These are phyloP conservation scores for Trichoderma virens DNA, from an alignment of 495 filamentous ascomycete species.

Conservation along the genomic window DNA sequence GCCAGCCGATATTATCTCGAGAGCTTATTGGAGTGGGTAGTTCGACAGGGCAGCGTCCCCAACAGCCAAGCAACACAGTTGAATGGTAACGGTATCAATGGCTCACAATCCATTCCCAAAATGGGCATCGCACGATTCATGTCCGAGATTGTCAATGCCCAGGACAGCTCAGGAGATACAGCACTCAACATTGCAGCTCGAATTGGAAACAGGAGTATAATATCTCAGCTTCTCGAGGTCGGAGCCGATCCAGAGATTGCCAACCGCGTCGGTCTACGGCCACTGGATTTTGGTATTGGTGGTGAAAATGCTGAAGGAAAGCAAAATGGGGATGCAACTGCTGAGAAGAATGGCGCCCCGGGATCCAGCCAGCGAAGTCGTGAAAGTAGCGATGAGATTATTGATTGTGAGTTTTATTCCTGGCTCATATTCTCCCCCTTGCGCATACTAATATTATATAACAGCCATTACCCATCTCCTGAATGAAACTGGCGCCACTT, in stretches of 20 bases:
- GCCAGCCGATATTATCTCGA: constrained; percentile 91
- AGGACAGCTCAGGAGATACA: constrained; percentile 87
- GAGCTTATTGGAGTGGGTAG: constrained; percentile 85
- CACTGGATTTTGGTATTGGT: constrained; percentile 87
- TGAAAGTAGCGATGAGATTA: constrained; percentile 60
- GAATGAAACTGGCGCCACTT: constrained; percentile 60
- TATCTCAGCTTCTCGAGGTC: constrained; percentile 87
- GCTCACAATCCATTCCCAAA: constrained; percentile 40
- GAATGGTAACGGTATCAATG: constrained; percentile 19
- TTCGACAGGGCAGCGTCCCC: constrained; percentile 65
- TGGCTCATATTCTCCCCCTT: neutral
- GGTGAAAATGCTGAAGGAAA: constrained; percentile 35
- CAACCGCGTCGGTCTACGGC: constrained; percentile 78
- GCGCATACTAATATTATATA: constrained; percentile 18
- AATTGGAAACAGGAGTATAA: constrained; percentile 82
- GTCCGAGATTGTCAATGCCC: constrained; percentile 88
- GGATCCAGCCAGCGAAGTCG: constrained; percentile 39
- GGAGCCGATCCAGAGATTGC: constrained; percentile 82
- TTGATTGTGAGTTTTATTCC: constrained; percentile 47
- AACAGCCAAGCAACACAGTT: constrained; percentile 45
- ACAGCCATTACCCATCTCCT: constrained; percentile 69
- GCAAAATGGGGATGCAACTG: constrained; percentile 34
- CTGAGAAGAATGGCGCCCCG: constrained; percentile 20
- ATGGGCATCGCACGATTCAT: constrained; percentile 87
- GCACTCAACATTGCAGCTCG: constrained; percentile 88